Base-by-base conservation (phyloP, 2,329 filamentous ascomycete genomes). In the Penicillium sclerotigenum region DNA sequence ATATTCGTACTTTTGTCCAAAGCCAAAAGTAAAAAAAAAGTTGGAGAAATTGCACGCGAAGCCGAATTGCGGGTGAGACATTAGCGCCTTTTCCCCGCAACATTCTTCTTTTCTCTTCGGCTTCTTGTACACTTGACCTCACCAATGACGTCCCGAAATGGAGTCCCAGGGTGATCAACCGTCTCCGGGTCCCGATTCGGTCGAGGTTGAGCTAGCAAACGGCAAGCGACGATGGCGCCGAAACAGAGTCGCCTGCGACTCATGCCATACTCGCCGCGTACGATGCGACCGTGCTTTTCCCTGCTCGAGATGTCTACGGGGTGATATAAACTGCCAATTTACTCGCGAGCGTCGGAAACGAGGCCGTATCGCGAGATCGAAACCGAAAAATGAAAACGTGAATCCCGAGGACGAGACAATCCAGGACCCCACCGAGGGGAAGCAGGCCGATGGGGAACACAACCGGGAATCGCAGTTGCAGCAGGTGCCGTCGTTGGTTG, bases 251-350 rank as follows among this genome's bases (percentile, higher is more conserved):
- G 92, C 92, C 20, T 97, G 92, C 76, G 92, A 97, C 75, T 91
- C 96, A 73, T 97, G 92, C 76, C 96, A 97, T 73, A 90, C 96
- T 71, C 81, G 96, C 57, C 83, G 92, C 61, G 96, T 92, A 20
- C 96, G 95, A 77, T 97, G 92, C 73, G 91, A 97, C 74, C 92
- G 92, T 51, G 90, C 94, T 69, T 85, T 90, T 60, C 92, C 92
- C 50, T 97, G 92, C 72, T 90, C 91, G 46, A 91, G 96, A 73
- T 97, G 92, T 73, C 86, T 92, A 70, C 89, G 90, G 89, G 84
- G 76, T 83, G 81, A 66, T 16, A 68, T 67, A 11, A 63, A 58
- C 36, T 97, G 92, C 77, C 90, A 96, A 76, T 96, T 96, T 73
- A 87, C 91, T 54, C 87, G 93, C 46, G 91, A 95, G 75, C 86